phyloP scores from a whole-genome alignment of 208 protist genomes.

The Crithidia fasciculata region DNA sequence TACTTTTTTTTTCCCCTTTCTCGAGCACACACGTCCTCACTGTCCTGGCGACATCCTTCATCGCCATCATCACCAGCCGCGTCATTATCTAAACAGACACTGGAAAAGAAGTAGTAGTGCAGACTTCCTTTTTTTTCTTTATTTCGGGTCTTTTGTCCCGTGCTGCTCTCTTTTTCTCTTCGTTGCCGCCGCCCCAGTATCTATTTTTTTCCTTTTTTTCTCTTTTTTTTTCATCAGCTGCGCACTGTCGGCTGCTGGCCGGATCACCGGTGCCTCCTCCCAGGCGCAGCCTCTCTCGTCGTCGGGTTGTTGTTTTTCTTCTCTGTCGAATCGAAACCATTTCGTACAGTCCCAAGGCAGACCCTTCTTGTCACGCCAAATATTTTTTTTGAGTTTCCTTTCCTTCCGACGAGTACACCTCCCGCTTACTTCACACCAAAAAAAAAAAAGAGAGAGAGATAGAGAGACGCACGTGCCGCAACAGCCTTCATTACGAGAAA shows the following conservation, averaged over 20 bases:
- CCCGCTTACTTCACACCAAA: not conserved
- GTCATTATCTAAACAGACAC: no score
- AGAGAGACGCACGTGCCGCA: no score
- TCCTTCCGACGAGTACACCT: no score
- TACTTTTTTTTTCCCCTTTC: no score
- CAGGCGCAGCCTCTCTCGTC: not conserved
- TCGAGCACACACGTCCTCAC: no score
- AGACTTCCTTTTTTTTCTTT: not conserved
- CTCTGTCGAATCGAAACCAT: no score
- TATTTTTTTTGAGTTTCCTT: no score
- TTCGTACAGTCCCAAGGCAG: no score
- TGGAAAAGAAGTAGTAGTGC: not conserved
- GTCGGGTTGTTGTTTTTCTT: no score
- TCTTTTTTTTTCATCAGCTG: conserved; percentile 1
- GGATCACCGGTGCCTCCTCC: not conserved
- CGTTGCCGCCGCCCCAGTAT: not conserved
- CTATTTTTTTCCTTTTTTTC: not conserved
- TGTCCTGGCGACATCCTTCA: no score
- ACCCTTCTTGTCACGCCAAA: not conserved
- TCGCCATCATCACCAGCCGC: no score
- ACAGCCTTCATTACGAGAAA: no score
- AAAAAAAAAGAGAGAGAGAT: not conserved
- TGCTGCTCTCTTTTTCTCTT: not conserved
- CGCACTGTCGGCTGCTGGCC: not conserved
- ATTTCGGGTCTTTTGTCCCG: not conserved